Evolutionary conservation across 1,139 yeast genomes (phyloP).

Genomic region (Candida albicans): DNA sequence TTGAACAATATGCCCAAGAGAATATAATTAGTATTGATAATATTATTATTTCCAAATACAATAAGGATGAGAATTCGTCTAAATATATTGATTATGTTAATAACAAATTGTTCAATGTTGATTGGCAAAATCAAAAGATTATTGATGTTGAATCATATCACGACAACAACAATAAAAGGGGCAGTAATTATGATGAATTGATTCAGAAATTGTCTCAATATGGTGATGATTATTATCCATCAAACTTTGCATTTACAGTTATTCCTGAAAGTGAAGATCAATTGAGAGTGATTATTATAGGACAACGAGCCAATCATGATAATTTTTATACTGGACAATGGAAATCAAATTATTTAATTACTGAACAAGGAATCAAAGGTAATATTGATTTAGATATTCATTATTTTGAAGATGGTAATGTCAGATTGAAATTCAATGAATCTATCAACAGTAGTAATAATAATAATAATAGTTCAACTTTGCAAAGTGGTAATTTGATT

Average conservation of each 20-base stretch:
- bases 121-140: slow-evolving; percentile 47
- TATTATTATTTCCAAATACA: slow-evolving; percentile 33
- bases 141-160: slow-evolving; percentile 51
- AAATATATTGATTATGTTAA: slow-evolving; percentile 42
- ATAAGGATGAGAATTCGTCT: slow-evolving; percentile 32
- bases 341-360: slow-evolving; percentile 63
- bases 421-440: slow-evolving; percentile 63
- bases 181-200: slow-evolving; percentile 29
- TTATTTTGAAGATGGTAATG: slow-evolving; percentile 95
- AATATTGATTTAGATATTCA: slow-evolving; percentile 71
- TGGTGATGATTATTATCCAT: slow-evolving; percentile 54
- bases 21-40: slow-evolving; percentile 26
- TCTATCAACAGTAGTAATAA: slow-evolving; percentile 25
- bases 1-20: slow-evolving; percentile 30
- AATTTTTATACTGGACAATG: slow-evolving; percentile 93
- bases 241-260: slow-evolving; percentile 46
- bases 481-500: too few species aligned
- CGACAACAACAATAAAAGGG: slow-evolving; percentile 16
- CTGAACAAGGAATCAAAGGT: slow-evolving; percentile 48
- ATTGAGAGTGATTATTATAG: slow-evolving; percentile 54
- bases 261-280: slow-evolving; percentile 34
- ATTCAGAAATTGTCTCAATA: slow-evolving; percentile 35
- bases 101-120: slow-evolving; percentile 59
- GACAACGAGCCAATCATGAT: slow-evolving; percentile 68
- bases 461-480: not conserved